Evolutionary conservation across 768 basidiomycete genomes (phyloP).

Genomic region (Suillus fuscotomentosus): DNA sequence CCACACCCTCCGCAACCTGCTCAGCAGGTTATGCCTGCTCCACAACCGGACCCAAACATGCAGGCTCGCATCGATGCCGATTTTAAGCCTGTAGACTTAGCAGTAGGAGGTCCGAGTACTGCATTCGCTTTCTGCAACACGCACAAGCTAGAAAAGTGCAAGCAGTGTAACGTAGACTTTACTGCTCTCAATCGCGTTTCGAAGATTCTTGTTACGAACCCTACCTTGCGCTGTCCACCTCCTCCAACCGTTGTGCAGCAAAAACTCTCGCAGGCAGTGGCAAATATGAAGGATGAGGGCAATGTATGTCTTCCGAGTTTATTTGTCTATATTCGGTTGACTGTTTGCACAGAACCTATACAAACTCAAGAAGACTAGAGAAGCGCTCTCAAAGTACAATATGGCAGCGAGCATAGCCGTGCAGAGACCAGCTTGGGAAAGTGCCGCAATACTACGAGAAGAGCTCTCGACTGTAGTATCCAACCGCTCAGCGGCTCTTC

Average conservation of each 20-base stretch:
- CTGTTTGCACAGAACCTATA: conserved; percentile 62
- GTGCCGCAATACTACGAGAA: conserved; percentile 78
- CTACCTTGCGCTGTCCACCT: conserved; percentile 73
- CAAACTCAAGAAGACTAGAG: conserved; percentile 65
- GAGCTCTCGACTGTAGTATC: conserved; percentile 88
- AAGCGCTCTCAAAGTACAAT: conserved; percentile 79
- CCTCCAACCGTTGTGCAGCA: conserved; percentile 75
- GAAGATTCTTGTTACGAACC: conserved; percentile 64
- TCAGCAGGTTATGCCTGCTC: conserved; percentile 43
- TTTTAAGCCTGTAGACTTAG: conserved; percentile 57
- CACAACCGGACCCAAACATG: conserved; percentile 65
- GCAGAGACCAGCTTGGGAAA: conserved; percentile 88
- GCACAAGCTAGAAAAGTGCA: conserved; percentile 76
- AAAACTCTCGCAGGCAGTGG: conserved; percentile 73
- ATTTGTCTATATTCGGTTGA: conserved; percentile 7
- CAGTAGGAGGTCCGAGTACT: conserved; percentile 51
- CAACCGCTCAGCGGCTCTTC: conserved; percentile 88
- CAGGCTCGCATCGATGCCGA: conserved; percentile 78
- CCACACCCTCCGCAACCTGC: conserved; percentile 23
- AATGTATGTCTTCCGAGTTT: conserved; percentile 54
- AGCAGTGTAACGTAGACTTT: conserved; percentile 73
- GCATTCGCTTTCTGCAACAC: conserved; percentile 56
- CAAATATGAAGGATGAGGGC: conserved; percentile 87
- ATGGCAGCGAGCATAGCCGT: conserved; percentile 74
- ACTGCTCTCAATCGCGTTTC: conserved; percentile 73